Conservation (phyloP, 192 early-diverging fungal genomes). For the Thoreauomyces humboldtii region DNA sequence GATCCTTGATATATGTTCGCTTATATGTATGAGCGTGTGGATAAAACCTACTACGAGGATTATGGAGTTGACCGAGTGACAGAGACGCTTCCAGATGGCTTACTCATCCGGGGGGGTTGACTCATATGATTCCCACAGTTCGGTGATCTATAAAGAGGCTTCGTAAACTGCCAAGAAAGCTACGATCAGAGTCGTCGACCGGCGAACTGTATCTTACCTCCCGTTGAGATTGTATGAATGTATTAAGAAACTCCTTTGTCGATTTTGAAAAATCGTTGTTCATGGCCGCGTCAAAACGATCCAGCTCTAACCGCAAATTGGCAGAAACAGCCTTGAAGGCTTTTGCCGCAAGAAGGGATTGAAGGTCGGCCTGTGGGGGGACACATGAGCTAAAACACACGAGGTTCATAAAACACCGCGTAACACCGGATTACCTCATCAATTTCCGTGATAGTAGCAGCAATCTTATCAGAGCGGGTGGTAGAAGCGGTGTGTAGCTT, state of each 20-base stretch:
- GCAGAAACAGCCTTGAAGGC: background rate
- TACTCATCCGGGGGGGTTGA: too few species aligned
- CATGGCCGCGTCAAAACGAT: slow-evolving; percentile 9
- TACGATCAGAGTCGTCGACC: too few species aligned
- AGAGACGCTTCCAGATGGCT: too few species aligned
- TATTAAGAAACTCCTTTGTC: background rate
- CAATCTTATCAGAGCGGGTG: slow-evolving; percentile 51
- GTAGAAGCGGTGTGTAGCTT: slow-evolving; percentile 26
- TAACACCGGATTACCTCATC: slow-evolving; percentile 57
- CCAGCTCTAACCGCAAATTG: slow-evolving; percentile 8
- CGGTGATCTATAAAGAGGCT: too few species aligned
- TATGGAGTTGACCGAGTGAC: too few species aligned
- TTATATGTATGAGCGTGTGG: too few species aligned
- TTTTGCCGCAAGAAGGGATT: background rate
- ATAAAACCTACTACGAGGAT: too few species aligned
- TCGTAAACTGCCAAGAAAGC: too few species aligned
- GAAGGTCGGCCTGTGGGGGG: background rate
- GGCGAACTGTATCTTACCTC: slow-evolving; percentile 1
- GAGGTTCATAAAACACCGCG: too few species aligned
- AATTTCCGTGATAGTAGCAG: slow-evolving; percentile 41
- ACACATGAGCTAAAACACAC: too few species aligned
- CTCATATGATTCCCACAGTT: too few species aligned
- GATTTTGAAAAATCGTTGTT: slow-evolving; percentile 2
- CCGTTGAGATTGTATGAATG: slow-evolving; percentile 5
- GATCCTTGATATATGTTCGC: too few species aligned